Base-by-base conservation (phyloP, 148 eudicot species). In the Drosera capensis region DNA sequence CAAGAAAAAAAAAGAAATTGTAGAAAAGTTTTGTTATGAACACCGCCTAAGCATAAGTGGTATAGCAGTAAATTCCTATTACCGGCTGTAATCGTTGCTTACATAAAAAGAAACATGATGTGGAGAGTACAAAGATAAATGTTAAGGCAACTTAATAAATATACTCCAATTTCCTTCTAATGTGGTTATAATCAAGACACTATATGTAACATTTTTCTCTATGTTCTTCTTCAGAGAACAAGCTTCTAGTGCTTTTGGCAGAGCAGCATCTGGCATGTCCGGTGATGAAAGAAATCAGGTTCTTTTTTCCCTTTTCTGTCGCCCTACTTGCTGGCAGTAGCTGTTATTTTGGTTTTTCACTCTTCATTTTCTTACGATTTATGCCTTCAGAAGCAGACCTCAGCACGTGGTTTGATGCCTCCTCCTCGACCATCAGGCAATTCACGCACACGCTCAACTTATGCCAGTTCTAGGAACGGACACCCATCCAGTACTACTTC, bases 181-280 rank as follows among this genome's bases (percentile, higher is more conserved):
- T 41, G 19, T 7, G 45, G 14, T 41, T 31, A 20, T 7, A 31
- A 31, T 15, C 31, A 12, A n/a, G n/a, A n/a, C n/a, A n/a, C n/a
- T n/a, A n/a, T n/a, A n/a, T n/a, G n/a, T n/a, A n/a, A n/a, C n/a
- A n/a, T n/a, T n/a, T n/a, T n/a, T n/a, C n/a, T n/a, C n/a, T n/a
- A n/a, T n/a, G n/a, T n/a, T n/a, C n/a, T n/a, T n/a, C 48, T 59
- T 35, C 75, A 90, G 99, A 78, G 99, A 84, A 61, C 99, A 84
- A 69, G 80, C 88, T 55, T 83, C 92, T 47, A 73, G 84, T 62
- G 78, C 92, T 45, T 79, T 93, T 59, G 87, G 85, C 28, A 80
- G 75, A 68, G 78, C 94, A 53, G 71, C 92, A 57, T 75, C 84
- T 55, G 84, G 87, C 52, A 68, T 90, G 77, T 84, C 95, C 31